Evolutionary conservation across 2,329 filamentous ascomycete species (phyloP).

Genomic region (Paracamarosporium sp.): DNA sequence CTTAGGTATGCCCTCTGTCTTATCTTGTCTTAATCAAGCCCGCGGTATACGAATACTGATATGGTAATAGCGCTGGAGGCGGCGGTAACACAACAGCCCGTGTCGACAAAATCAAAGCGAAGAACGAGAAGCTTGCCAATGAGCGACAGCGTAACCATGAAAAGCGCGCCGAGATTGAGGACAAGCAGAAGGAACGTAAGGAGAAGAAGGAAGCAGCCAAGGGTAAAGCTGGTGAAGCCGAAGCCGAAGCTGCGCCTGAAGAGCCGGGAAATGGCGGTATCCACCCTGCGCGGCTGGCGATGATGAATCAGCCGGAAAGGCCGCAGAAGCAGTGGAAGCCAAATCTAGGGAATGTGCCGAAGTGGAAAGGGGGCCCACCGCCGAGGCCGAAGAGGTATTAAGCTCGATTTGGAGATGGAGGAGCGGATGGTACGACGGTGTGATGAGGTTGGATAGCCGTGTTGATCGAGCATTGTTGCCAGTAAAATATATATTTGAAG

Average conservation of each 20-base stretch:
- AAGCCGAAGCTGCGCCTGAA: slow-evolving; percentile 13
- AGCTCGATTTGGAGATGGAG: not conserved
- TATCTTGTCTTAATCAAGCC: too few species aligned
- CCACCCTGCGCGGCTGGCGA: slow-evolving; percentile 45
- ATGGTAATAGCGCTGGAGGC: slow-evolving; percentile 72
- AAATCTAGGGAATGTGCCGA: slow-evolving; percentile 1
- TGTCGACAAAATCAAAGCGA: slow-evolving; percentile 78
- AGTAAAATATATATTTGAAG: too few species aligned
- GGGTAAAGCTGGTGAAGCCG: slow-evolving; percentile 15
- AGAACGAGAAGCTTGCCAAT: slow-evolving; percentile 85
- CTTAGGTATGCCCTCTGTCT: slow-evolving; percentile 70
- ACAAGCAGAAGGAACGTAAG: slow-evolving; percentile 48
- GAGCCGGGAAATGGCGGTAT: slow-evolving; percentile 37
- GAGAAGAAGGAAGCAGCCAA: slow-evolving; percentile 47
- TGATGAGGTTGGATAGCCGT: not conserved
- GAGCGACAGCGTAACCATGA: slow-evolving; percentile 63
- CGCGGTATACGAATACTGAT: slow-evolving; percentile 1
- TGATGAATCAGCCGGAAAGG: slow-evolving; percentile 32
- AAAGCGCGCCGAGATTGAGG: slow-evolving; percentile 50
- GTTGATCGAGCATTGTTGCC: not conserved
- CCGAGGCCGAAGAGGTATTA: slow-evolving; percentile 1
- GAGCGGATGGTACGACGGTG: not conserved
- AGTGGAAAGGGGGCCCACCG: not conserved
- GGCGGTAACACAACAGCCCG: slow-evolving; percentile 78
- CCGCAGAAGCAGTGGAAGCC: slow-evolving; percentile 3